These are phyloP conservation scores for Daldinia bambusicola DNA, from an alignment of 495 filamentous ascomycete species.

Conservation along the genomic window DNA sequence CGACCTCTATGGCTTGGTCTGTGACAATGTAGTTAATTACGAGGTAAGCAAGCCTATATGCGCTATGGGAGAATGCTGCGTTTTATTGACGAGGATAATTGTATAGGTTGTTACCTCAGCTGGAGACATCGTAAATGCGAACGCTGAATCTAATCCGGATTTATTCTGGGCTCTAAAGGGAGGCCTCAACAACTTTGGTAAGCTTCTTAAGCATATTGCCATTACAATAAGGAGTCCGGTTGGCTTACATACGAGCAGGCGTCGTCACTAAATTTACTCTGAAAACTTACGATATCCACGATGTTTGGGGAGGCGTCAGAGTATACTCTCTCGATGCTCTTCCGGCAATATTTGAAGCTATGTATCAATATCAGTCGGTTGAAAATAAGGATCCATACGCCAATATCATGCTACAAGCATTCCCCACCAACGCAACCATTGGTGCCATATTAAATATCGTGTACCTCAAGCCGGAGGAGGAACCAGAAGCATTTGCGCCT, in stretches of 20 bases:
- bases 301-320: conserved; percentile 56
- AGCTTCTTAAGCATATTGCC: conserved; percentile 39
- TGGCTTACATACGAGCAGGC: conserved; percentile 41
- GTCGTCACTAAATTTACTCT: conserved; percentile 58
- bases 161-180: conserved; percentile 59
- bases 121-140: conserved; percentile 62
- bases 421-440: conserved; percentile 43
- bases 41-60: conserved; percentile 48
- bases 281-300: conserved; percentile 54
- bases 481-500: conserved; percentile 39
- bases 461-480: conserved; percentile 39
- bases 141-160: conserved; percentile 50
- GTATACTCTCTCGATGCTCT: conserved; percentile 48
- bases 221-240: neutral
- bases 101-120: conserved; percentile 62
- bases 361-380: conserved; percentile 39
- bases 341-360: conserved; percentile 40
- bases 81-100: conserved; percentile 11
- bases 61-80: neutral
- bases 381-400: conserved; percentile 43
- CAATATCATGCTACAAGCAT: conserved; percentile 46
- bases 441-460: conserved; percentile 46
- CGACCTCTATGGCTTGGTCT: conserved; percentile 65
- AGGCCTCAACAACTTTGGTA: conserved; percentile 62
- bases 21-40: conserved; percentile 63